Evolutionary conservation across 768 basidiomycete genomes (phyloP).

Genomic region (Atractiella rhizophila): DNA sequence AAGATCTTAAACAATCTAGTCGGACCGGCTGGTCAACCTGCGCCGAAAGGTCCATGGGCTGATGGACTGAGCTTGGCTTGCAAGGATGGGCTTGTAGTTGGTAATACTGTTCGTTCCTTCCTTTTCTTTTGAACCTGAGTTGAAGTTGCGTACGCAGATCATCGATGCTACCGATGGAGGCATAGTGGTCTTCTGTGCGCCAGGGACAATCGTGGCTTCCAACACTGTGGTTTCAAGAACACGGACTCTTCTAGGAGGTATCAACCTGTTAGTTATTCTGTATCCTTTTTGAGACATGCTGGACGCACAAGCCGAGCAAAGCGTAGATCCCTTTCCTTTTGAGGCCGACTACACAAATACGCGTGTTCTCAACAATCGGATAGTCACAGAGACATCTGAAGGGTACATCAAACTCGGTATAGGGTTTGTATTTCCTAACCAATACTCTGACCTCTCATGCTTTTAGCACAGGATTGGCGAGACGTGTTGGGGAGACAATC

Average conservation of each 20-base stretch:
- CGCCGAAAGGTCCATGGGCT: constrained; percentile 24
- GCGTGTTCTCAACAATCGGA: constrained; percentile 21
- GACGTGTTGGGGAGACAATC: constrained; percentile 24
- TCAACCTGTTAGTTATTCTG: constrained; percentile 7
- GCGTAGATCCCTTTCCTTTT: constrained; percentile 24
- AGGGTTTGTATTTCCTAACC: constrained; percentile 7
- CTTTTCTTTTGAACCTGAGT: background rate
- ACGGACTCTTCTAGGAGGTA: constrained; percentile 23
- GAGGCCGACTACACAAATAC: constrained; percentile 23
- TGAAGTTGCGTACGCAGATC: background rate
- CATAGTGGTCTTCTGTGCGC: constrained; percentile 23
- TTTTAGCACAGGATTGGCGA: constrained; percentile 19
- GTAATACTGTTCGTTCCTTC: constrained; percentile 10
- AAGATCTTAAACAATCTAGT: constrained; percentile 12
- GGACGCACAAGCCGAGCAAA: too few relatives aligned
- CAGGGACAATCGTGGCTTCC: constrained; percentile 21
- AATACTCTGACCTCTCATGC: too few relatives aligned
- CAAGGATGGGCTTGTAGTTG: constrained; percentile 20
- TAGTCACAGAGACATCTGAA: constrained; percentile 20
- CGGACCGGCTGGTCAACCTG: constrained; percentile 16
- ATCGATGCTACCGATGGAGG: constrained; percentile 1
- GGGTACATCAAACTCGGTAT: constrained; percentile 24
- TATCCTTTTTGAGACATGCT: background rate
- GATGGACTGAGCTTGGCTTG: constrained; percentile 25
- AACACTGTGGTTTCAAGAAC: constrained; percentile 22